Percentiles rank a stretch among this genome's conserved stretches.
Conservation (phyloP, 1,284 basidiomycete species). For the Naganishia sp. region DNA sequence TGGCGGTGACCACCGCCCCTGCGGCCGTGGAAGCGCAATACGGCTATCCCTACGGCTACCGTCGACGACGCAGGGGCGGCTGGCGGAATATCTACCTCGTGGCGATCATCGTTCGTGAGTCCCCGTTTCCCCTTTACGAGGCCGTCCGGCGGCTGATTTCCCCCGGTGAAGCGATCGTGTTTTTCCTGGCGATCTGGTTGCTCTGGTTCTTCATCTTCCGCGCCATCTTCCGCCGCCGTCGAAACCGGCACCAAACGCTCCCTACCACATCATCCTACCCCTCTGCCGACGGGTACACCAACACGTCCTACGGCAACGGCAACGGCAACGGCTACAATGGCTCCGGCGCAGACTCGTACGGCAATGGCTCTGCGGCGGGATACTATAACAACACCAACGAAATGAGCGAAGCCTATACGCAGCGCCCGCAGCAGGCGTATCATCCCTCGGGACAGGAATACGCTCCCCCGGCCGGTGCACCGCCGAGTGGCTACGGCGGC, state of each 20-base stretch:
- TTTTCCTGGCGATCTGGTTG: slow-evolving; percentile 3
- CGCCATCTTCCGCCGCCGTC: slow-evolving; percentile 16
- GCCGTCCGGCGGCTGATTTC: not conserved
- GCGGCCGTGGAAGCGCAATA: slow-evolving; percentile 13
- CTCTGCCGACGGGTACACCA: slow-evolving; percentile 4
- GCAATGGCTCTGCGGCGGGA: slow-evolving; percentile 2
- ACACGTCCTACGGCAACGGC: not conserved
- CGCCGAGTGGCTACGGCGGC: slow-evolving; percentile 2
- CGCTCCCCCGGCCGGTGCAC: slow-evolving; percentile 15
- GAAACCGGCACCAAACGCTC: not conserved
- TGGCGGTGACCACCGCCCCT: not conserved
- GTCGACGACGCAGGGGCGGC: not conserved
- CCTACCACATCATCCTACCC: slow-evolving; percentile 16
- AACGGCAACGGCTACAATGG: not conserved
- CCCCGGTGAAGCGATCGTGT: not conserved
- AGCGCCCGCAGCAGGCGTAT: slow-evolving; percentile 15
- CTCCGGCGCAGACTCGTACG: not conserved
- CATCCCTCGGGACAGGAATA: slow-evolving; percentile 9
- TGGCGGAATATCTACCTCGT: slow-evolving; percentile 20
- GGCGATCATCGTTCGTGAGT: slow-evolving; percentile 26
- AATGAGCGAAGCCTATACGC: slow-evolving; percentile 18
- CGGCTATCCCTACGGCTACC: slow-evolving; percentile 16
- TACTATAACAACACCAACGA: slow-evolving; percentile 9
- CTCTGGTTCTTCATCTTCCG: slow-evolving; percentile 23
- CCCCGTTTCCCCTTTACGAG: too few relatives aligned